Percentiles rank a stretch among this genome's conserved stretches.
Conservation (phyloP, 495 filamentous ascomycete genomes). For the Xanthoparmelia taractica region DNA sequence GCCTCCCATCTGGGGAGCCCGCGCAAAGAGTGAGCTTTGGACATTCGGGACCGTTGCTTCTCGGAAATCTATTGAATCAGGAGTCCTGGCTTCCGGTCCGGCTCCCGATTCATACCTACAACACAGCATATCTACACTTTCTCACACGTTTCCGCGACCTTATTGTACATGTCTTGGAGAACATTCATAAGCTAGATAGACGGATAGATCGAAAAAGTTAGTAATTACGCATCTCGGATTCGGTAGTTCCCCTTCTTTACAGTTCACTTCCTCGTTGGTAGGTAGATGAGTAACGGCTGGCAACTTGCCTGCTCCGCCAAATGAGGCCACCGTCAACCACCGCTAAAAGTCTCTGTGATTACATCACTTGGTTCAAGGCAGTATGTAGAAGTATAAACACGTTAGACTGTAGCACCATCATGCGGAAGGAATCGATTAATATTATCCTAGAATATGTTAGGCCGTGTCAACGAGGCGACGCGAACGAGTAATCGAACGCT, state of each 20-base stretch:
- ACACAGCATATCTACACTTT: neutral
- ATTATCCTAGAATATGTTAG: neutral
- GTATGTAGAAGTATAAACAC: neutral
- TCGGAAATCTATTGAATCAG: neutral
- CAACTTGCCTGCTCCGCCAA: neutral
- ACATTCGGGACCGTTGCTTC: neutral
- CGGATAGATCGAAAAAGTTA: neutral
- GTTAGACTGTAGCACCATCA: neutral
- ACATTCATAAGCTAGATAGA: too few relatives aligned
- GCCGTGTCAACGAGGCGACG: neutral
- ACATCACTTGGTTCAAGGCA: neutral
- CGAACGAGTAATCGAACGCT: neutral
- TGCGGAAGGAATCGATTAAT: neutral
- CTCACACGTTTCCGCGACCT: neutral
- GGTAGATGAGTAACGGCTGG: neutral
- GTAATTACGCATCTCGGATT: neutral
- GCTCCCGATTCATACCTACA: neutral
- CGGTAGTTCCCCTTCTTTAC: neutral
- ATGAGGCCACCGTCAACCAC: neutral
- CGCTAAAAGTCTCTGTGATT: neutral
- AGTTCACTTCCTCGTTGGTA: neutral
- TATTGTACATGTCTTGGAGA: neutral
- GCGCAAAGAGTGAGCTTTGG: neutral
- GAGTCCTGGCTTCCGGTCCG: neutral
- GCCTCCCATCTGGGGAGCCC: neutral